Base-by-base conservation (phyloP, 345 rosid species). In the Heritiera littoralis region DNA sequence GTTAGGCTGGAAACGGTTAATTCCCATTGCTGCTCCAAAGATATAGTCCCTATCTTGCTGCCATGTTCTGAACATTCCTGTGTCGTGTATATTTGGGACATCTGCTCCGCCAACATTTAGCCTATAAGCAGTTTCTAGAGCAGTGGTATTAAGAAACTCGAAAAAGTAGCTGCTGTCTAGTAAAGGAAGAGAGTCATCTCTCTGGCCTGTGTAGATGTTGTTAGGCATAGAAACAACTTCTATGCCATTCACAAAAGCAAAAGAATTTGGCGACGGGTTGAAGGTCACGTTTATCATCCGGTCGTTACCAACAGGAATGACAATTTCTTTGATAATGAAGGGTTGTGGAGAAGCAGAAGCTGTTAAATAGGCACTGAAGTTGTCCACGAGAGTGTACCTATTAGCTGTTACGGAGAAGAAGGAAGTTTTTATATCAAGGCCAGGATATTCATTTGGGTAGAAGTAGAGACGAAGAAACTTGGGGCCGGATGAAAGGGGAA, bases 51-150 rank as follows among this genome's bases (percentile, higher is more conserved):
- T 8, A 58, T 85, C 86, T 6, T 0, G 0, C 1, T 0, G 0
- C 92, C 92, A 89, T 2, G 18, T 45, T 2, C 90, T 75, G 74
- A 77, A 87, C 87, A 90, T 78, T 9, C 87, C 85, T 0, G 71
- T 65, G 61, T 87, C 90, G 0, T 5, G 0, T 0, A 23, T 7
- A 0, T 51, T 71, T 0, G 0, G 0, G 2, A 83, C 4, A 35
- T 72, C 76, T 54, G 11, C 0, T 0, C 88, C 86, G 0, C 82
- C 91, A 0, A 86, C 79, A 73, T 87, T 88, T 23, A 83, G 3
- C 17, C 91, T 77, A 78, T 82, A n/a, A 65, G 86, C 45, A 1
- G 51, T 73, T 72, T 86, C 87, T 0, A 88, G 79, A 75, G 81
- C 81, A 58, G 74, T 78, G 0, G 20, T 5, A 10, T 83, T 79